Base-by-base conservation (phyloP, 257 asterid species). In the Petrea volubilis region DNA sequence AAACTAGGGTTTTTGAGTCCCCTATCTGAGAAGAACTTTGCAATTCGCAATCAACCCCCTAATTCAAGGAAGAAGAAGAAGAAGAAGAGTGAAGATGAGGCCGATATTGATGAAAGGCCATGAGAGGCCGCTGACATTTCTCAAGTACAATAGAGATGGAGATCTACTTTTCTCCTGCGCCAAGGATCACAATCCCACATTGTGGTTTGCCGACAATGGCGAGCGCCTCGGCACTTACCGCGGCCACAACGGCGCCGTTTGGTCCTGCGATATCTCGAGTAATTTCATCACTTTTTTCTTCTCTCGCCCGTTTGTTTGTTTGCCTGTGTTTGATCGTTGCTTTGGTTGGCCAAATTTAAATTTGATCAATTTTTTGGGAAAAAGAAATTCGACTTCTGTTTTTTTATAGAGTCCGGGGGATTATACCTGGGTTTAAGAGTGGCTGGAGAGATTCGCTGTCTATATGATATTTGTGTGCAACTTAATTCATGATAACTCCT, bases 181-280 rank as follows among this genome's bases (percentile, higher is more conserved):
- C 13, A 94, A 94, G 70, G 99, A 94, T 40, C 97, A 89, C 66
- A 83, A 77, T 15, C 99, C 99, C 4, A 91, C 96, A 17, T 93
- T 89, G 27, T 94, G 97, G 97, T 94, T 86, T 52, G 96, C 97
- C 41, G 96, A 94, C 27, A 89, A 85, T 25, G 99, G 99, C 67
- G 99, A 94, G 77, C 88, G 99, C 28, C 96, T 94, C 60, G 99
- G 99, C 29, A 89, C 97, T 40, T 94, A 89, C 66, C 90, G 86
- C 40, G 99, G 97, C 27, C 99, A 94, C 60, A 94, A 94, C 43
- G 99, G 99, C 25, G 97, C 97, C 57, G 97, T 94, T 58, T 94
- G 99, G 99, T 82, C 92, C 67, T 94, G 99, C 80, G 99, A 89
- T 24, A 79, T 91, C 41, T 91, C 99, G n/a, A 77, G 99, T 91